phyloP scores from a whole-genome alignment of 2,329 filamentous ascomycete genomes.

The Pseudopithomyces maydicus region DNA sequence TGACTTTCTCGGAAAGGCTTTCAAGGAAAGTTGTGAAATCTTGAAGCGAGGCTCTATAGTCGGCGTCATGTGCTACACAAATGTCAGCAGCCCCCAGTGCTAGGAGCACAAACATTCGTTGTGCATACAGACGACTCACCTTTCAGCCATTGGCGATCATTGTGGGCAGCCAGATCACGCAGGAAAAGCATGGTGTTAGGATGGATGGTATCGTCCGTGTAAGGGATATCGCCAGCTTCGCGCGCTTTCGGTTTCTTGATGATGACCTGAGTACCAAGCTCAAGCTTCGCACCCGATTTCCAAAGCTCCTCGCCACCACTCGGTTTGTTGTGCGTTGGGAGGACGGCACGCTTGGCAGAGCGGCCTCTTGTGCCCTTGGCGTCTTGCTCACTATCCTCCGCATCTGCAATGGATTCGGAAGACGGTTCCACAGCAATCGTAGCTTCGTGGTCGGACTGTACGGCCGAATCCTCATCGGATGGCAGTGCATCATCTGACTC shows the following conservation, averaged over 20 bases:
- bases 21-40: slow-evolving; percentile 84
- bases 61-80: slow-evolving; percentile 71
- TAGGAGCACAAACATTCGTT: not conserved
- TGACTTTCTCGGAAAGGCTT: slow-evolving; percentile 70
- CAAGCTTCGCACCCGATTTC: slow-evolving; percentile 61
- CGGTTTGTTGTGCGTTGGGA: slow-evolving; percentile 28
- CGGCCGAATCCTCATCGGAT: slow-evolving; percentile 41
- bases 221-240: slow-evolving; percentile 62
- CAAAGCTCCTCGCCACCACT: slow-evolving; percentile 57
- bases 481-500: slow-evolving; percentile 30
- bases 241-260: slow-evolving; percentile 68
- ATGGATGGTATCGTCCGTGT: slow-evolving; percentile 63
- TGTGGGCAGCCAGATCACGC: slow-evolving; percentile 63
- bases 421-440: slow-evolving; percentile 34
- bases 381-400: slow-evolving; percentile 35
- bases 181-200: slow-evolving; percentile 68
- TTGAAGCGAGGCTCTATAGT: slow-evolving; percentile 77
- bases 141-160: slow-evolving; percentile 68
- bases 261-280: slow-evolving; percentile 64
- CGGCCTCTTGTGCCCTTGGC: slow-evolving; percentile 30
- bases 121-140: slow-evolving; percentile 43
- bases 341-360: slow-evolving; percentile 22
- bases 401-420: slow-evolving; percentile 40
- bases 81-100: not conserved
- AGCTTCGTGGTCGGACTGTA: slow-evolving; percentile 50